Evolutionary conservation across 2,329 filamentous ascomycete species (phyloP).

Genomic region (Clarireedia homoeocarpa): DNA sequence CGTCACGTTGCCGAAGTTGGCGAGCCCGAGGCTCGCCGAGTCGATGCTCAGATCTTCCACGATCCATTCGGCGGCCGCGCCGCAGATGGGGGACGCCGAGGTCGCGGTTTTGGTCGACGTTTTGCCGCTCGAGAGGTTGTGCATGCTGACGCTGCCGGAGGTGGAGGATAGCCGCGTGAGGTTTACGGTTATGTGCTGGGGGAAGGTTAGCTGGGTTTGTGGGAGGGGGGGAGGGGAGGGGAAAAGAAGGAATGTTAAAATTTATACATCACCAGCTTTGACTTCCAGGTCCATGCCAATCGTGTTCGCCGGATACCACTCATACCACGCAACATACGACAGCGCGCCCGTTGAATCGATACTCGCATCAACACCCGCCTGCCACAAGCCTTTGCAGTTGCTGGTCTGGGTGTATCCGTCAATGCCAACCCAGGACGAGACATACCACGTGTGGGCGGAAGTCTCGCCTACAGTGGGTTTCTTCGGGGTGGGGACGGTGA

Average conservation of each 20-base stretch:
- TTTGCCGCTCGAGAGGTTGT: slow-evolving; percentile 38
- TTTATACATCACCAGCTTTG: slow-evolving; percentile 35
- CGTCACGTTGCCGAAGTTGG: slow-evolving; percentile 37
- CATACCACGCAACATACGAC: slow-evolving; percentile 47
- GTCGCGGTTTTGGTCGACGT: slow-evolving; percentile 35
- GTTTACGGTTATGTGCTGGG: neutral
- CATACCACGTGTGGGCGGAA: neutral
- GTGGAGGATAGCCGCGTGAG: slow-evolving; percentile 32
- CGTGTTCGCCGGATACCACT: slow-evolving; percentile 50
- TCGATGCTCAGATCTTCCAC: slow-evolving; percentile 39
- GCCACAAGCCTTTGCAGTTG: neutral
- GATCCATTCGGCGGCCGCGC: slow-evolving; percentile 44
- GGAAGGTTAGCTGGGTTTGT: neutral
- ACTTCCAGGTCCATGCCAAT: slow-evolving; percentile 39
- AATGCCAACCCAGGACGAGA: slow-evolving; percentile 4
- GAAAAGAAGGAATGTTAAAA: neutral
- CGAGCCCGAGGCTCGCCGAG: slow-evolving; percentile 34
- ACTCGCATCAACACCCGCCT: neutral
- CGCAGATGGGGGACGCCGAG: slow-evolving; percentile 28
- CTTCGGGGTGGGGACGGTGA: slow-evolving; percentile 30
- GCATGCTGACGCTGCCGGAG: slow-evolving; percentile 35
- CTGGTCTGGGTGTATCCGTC: neutral
- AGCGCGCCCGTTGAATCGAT: neutral
- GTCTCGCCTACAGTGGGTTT: neutral
- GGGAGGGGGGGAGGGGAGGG: neutral